A percentile compares a stretch with the other conserved stretches of the same genome.
phyloP scores from a whole-genome alignment of 129 eudicot genomes.

The Lonicera japonica region DNA sequence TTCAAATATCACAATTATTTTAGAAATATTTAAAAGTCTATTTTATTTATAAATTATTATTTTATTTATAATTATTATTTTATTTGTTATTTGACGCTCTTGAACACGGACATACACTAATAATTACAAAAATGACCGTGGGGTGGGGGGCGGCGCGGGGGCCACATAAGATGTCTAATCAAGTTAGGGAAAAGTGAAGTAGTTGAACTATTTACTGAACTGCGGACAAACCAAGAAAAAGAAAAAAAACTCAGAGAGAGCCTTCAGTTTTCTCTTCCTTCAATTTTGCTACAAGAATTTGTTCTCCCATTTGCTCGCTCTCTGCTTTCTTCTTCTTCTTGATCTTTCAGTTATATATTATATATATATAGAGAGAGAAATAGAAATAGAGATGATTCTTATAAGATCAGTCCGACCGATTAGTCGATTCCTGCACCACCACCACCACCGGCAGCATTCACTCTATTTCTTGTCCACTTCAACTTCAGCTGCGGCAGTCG shows the following conservation, averaged over 20 bases:
- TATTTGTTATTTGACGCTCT: no score
- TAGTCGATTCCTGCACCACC: conserved; percentile 22
- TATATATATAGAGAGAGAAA: neutral
- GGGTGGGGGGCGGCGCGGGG: no score
- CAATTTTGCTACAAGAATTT: neutral
- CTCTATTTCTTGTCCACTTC: conserved; percentile 7
- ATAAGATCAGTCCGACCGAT: conserved; percentile 34
- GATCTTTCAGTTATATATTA: neutral
- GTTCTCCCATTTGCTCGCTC: neutral
- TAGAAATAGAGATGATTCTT: conserved; percentile 26
- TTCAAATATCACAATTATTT: no score
- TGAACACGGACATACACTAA: no score
- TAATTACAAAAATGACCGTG: no score
- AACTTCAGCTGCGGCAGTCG: conserved; percentile 75
- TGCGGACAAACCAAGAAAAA: neutral
- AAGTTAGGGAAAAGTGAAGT: no score
- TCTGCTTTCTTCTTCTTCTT: neutral
- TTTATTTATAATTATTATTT: no score
- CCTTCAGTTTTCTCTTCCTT: neutral
- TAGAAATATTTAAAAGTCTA: no score
- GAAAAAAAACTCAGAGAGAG: neutral
- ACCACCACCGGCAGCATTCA: conserved; percentile 16
- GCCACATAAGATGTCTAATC: neutral
- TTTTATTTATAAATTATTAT: no score
- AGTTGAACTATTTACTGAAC: neutral